Conservation (phyloP, 1,139 yeast genomes). For the Geotrichum australiense region DNA sequence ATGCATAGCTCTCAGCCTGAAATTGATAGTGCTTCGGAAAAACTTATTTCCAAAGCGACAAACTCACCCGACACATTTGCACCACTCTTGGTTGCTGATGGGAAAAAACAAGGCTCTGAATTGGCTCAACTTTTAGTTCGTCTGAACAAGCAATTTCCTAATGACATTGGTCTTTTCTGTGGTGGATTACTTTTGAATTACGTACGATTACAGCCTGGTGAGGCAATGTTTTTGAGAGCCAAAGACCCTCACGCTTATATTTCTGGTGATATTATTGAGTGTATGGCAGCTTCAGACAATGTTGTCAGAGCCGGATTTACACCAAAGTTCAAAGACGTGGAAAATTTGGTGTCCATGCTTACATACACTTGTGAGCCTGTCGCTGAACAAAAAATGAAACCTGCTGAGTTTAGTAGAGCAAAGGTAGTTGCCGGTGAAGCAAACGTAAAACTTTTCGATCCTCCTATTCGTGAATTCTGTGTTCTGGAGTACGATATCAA, state of each 20-base stretch:
- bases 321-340: constrained; percentile 94
- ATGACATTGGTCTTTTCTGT: constrained; percentile 91
- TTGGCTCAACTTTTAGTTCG: constrained; percentile 69
- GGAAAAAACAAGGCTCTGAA: constrained; percentile 35
- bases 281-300: constrained; percentile 98
- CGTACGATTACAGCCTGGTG: constrained; percentile 77
- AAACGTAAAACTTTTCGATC: constrained; percentile 65
- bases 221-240: constrained; percentile 94
- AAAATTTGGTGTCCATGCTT: constrained; percentile 80
- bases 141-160: constrained; percentile 80
- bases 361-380: constrained; percentile 87
- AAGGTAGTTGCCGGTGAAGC: constrained; percentile 53
- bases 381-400: constrained; percentile 85
- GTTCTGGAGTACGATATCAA: constrained; percentile 69
- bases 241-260: constrained; percentile 98
- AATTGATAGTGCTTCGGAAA: constrained; percentile 50
- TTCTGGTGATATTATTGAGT: constrained; percentile 93
- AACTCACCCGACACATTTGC: constrained; percentile 32
- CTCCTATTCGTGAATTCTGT: constrained; percentile 94
- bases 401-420: constrained; percentile 54
- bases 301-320: constrained; percentile 98
- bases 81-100: constrained; percentile 26
- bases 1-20: constrained; percentile 65
- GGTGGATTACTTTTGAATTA: constrained; percentile 91
- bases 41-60: constrained; percentile 57